Conservation (phyloP, 129 eudicot species). For the Flaveria bidentis region DNA sequence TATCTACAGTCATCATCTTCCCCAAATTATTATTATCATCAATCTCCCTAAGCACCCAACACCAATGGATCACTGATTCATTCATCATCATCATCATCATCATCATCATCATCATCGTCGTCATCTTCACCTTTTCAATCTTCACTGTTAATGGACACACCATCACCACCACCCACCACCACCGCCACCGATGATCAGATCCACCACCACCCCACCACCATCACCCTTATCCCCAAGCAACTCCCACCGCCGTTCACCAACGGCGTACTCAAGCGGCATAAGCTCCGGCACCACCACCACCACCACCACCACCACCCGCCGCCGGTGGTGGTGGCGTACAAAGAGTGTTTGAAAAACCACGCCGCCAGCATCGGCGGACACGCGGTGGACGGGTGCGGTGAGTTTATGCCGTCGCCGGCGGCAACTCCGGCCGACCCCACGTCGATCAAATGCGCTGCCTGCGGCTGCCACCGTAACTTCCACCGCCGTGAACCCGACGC, state of each 20-base stretch:
- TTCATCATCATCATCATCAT: not conserved
- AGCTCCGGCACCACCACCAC: conserved; percentile 43
- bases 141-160: conserved; percentile 47
- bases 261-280: conserved; percentile 65
- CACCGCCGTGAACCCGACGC: conserved; percentile 95
- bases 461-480: conserved; percentile 98
- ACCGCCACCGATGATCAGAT: conserved; percentile 51
- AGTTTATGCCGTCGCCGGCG: conserved; percentile 75
- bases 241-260: conserved; percentile 50
- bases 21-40: not conserved
- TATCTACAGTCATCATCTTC: conserved; percentile 38
- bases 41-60: conserved; percentile 7
- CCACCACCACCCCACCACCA: conserved; percentile 37
- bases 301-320: conserved; percentile 41
- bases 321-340: conserved; percentile 54
- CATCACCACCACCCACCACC: conserved; percentile 34
- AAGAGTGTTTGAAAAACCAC: conserved; percentile 90
- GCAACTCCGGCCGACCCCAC: conserved; percentile 71
- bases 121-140: not conserved
- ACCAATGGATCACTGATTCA: conserved; percentile 12
- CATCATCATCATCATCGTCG: not conserved
- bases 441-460: conserved; percentile 86
- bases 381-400: conserved; percentile 96
- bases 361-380: conserved; percentile 93
- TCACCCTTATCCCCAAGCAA: conserved; percentile 31